Evolutionary conservation across 768 basidiomycete species (phyloP).

Genomic region (Collybia mongolica): DNA sequence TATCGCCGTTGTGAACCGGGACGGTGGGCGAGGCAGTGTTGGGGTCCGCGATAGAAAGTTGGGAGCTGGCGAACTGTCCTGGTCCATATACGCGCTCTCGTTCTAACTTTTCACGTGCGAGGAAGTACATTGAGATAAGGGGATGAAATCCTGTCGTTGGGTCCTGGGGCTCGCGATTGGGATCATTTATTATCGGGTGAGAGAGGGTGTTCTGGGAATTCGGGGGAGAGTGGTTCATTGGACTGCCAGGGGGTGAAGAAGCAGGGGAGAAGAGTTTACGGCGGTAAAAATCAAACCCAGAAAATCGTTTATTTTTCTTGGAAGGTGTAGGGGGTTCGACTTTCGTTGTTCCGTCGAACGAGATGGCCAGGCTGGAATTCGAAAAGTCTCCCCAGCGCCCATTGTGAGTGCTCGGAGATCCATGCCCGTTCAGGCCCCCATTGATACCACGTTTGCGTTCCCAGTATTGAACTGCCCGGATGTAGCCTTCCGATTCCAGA

Average conservation of each 20-base stretch:
- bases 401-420: conserved; percentile 34
- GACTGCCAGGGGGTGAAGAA: conserved; percentile 40
- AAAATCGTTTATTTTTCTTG: conserved; percentile 84
- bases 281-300: conserved; percentile 92
- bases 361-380: conserved; percentile 69
- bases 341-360: conserved; percentile 52
- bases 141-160: conserved; percentile 95
- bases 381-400: conserved; percentile 58
- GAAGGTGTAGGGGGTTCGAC: conserved; percentile 42
- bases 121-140: conserved; percentile 93
- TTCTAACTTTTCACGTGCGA: conserved; percentile 94
- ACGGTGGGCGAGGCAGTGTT: conserved; percentile 8
- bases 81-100: conserved; percentile 92
- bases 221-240: conserved; percentile 53
- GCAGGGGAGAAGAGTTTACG: conserved; percentile 81
- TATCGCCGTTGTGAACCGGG: neutral
- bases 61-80: conserved; percentile 92
- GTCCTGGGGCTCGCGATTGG: conserved; percentile 58
- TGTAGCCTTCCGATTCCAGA: conserved; percentile 77
- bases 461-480: conserved; percentile 72
- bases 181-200: conserved; percentile 42
- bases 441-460: conserved; percentile 59
- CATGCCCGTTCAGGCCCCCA: conserved; percentile 29
- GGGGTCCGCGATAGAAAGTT: conserved; percentile 55
- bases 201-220: conserved; percentile 57